Evolutionary conservation across 768 basidiomycete species (phyloP), one percentile per base, ranked within the genome.

Genomic region (Phylloporus rhodoxanthus): DNA sequence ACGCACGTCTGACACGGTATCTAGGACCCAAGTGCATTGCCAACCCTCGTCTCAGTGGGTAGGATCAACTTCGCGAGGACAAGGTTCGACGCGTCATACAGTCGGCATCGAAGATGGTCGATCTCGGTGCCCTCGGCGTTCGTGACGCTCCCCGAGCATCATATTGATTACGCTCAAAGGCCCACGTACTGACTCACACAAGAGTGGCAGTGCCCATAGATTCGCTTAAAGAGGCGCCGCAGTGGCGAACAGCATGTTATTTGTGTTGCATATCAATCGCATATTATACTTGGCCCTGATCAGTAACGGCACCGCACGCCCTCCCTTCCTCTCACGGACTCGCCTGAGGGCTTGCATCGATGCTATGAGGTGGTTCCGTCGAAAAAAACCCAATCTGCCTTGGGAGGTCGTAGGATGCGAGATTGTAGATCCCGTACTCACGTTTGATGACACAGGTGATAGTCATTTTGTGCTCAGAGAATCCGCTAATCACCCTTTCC

Each of bases 361-460:
- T 40, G 17, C 46, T 47, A 66, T 68, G 63, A 60, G 62, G 60
- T 69, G 69, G 53, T 77, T 84, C 57, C 75, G 79, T 53, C 74
- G 79, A 52, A 78, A 73, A 51, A 78, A 73, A 54, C 50, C 44
- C 45, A 78, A 84, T 59, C 69, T 69, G 8, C 78, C 85, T 32
- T 90, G 87, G 87, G 87, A 90, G 69, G 86, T 89, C 36, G 82
- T 88, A 25, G 81, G 81, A 50, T 80, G 74, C 60, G 78, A 76
- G 59, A 67, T 71, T 28, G 78, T 90, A 43, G 77, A 81, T 40
- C 81, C 87, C 21, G 76, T 88, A 13, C 72, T 77, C 15, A 79
- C 76, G 65, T 85, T 80, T 64, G 76, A 79, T 54, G 80, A 80
- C 21, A 68, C 71, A 45, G 78, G 84, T 54, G 81, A 81, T 81